Conservation (phyloP, 805 yeast species). For the Metschnikowia peoriensis region DNA sequence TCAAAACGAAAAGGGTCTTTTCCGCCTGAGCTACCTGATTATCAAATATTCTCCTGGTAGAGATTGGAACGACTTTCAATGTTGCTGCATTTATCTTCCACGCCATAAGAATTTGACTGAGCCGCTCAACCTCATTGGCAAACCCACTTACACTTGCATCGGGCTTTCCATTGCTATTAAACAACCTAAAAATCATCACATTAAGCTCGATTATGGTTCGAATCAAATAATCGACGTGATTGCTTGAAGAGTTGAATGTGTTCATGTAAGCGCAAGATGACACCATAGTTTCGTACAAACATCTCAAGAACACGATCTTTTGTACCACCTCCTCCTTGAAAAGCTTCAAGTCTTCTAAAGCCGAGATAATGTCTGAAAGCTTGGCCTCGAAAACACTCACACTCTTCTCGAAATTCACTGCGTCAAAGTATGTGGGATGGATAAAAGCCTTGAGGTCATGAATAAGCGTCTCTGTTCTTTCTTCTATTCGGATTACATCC, state of each 20-base stretch:
- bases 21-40: too few relatives aligned
- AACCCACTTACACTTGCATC: neutral
- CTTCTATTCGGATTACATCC: neutral
- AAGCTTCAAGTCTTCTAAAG: neutral
- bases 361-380: neutral
- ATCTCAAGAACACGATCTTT: neutral
- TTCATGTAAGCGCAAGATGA: neutral
- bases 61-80: neutral
- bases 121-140: neutral
- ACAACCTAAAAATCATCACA: neutral
- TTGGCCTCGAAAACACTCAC: neutral
- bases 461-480: neutral
- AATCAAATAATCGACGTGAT: neutral
- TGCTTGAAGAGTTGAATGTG: neutral
- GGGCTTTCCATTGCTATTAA: neutral
- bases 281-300: neutral
- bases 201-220: neutral
- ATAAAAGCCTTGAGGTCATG: neutral
- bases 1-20: too few relatives aligned
- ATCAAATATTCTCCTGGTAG: too few relatives aligned
- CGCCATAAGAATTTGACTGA: neutral
- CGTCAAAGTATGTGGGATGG: neutral
- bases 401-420: neutral
- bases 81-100: neutral
- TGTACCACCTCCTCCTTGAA: neutral